phyloP scores from a whole-genome alignment of 495 filamentous ascomycete species.

The Tuber microsphaerosporum region DNA sequence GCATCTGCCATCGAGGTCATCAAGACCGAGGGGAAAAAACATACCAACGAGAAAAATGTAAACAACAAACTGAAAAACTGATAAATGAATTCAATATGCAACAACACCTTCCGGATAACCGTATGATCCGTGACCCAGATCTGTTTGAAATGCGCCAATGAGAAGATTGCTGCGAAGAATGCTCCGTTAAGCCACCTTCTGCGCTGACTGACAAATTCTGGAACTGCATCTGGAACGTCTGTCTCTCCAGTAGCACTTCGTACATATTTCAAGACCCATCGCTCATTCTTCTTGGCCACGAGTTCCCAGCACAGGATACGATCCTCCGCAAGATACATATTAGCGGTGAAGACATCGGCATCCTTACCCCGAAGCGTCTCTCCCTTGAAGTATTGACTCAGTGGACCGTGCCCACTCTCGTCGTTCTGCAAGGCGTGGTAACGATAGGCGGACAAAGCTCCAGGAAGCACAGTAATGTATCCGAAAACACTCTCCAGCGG shows the following conservation, averaged over 20 bases:
- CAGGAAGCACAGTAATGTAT: constrained; percentile 93
- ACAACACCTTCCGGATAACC: constrained; percentile 73
- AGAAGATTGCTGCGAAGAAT: constrained; percentile 98
- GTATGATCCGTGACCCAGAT: constrained; percentile 94
- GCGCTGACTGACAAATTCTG: constrained; percentile 94
- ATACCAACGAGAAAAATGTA: constrained; percentile 87
- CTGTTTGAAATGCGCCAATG: constrained; percentile 86
- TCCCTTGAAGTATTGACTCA: constrained; percentile 99
- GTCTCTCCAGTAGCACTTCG: constrained; percentile 93
- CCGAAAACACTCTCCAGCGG: constrained; percentile 95
- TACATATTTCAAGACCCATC: constrained; percentile 97
- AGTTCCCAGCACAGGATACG: constrained; percentile 99
- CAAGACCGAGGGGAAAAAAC: constrained; percentile 18
- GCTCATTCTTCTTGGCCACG: constrained; percentile 86
- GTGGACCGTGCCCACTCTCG: constrained; percentile 83
- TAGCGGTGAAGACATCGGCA: constrained; percentile 96
- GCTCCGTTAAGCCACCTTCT: constrained; percentile 97
- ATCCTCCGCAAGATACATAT: constrained; percentile 99
- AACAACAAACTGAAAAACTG: constrained; percentile 85
- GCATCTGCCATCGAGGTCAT: constrained; percentile 8
- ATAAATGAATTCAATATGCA: constrained; percentile 95
- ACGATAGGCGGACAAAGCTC: constrained; percentile 88
- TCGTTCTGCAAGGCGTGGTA: constrained; percentile 98
- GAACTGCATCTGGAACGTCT: constrained; percentile 83
- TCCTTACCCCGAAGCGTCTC: constrained; percentile 95